Conservation (phyloP, 1,284 basidiomycete species). For the Moniliella sp. region DNA sequence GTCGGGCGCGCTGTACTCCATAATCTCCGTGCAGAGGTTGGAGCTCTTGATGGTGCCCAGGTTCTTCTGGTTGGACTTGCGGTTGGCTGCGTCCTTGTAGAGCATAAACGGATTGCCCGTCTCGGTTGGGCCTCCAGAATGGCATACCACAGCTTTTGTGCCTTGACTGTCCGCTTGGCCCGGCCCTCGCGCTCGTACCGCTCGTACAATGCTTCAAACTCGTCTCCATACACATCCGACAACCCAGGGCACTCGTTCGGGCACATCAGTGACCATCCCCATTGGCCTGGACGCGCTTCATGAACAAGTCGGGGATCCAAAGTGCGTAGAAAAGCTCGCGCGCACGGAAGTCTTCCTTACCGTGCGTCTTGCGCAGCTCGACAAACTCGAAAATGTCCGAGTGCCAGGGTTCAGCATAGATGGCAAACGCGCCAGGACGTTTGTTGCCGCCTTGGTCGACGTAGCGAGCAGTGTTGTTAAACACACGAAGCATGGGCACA, state of each 20-base stretch:
- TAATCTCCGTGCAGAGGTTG: slow-evolving; percentile 95
- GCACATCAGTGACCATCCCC: slow-evolving; percentile 93
- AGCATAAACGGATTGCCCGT: slow-evolving; percentile 95
- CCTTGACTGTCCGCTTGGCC: slow-evolving; percentile 64
- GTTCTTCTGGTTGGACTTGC: slow-evolving; percentile 68
- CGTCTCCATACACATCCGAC: slow-evolving; percentile 68
- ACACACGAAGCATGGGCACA: slow-evolving; percentile 94
- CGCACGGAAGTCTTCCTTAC: slow-evolving; percentile 90
- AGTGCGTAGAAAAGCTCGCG: slow-evolving; percentile 95
- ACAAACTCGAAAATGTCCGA: slow-evolving; percentile 92
- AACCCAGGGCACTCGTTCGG: slow-evolving; percentile 84
- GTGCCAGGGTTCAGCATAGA: slow-evolving; percentile 95
- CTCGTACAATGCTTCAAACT: slow-evolving; percentile 74
- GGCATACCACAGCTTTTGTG: slow-evolving; percentile 97
- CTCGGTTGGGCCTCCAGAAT: slow-evolving; percentile 92
- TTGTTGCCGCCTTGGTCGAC: slow-evolving; percentile 99
- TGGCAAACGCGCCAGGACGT: slow-evolving; percentile 90
- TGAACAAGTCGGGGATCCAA: slow-evolving; percentile 89
- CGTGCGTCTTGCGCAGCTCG: slow-evolving; percentile 94
- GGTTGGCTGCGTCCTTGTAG: slow-evolving; percentile 51
- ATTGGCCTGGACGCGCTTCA: slow-evolving; percentile 39
- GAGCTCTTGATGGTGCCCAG: slow-evolving; percentile 97
- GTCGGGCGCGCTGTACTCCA: slow-evolving; percentile 91
- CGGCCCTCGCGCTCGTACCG: slow-evolving; percentile 79
- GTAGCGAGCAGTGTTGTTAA: slow-evolving; percentile 92